These are phyloP conservation scores for Peronospora belbahrii DNA, from an alignment of 352 stramenopile species.

Conservation along the genomic window DNA sequence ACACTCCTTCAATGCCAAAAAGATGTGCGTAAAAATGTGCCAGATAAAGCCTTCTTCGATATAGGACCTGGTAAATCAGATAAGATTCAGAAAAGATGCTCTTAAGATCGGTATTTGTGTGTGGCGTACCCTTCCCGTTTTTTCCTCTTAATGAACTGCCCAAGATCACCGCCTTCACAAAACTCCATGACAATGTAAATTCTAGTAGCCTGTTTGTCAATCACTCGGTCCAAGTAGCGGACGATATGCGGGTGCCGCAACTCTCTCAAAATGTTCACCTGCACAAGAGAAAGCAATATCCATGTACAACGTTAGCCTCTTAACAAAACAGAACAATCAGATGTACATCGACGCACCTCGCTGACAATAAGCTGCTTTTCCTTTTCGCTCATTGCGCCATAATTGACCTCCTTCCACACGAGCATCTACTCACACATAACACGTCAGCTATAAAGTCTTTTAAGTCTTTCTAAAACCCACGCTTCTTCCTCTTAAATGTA, in stretches of 20 bases:
- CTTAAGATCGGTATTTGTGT: constrained; percentile 1
- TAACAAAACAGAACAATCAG: too few species aligned
- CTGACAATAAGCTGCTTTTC: constrained; percentile 92
- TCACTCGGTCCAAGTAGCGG: constrained; percentile 90
- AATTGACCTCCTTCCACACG: constrained; percentile 91
- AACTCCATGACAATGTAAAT: constrained; percentile 95
- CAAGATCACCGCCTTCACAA: constrained; percentile 86
- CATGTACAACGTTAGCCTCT: background rate
- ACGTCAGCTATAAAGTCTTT: background rate
- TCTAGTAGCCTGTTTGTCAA: constrained; percentile 88
- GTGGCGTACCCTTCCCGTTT: constrained; percentile 69
- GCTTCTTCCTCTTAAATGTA: constrained; percentile 13
- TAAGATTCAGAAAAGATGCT: constrained; percentile 5
- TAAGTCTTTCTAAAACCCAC: too few species aligned
- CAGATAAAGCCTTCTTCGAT: constrained; percentile 92
- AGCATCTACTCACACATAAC: constrained; percentile 52
- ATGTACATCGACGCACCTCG: constrained; percentile 46
- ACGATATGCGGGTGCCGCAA: constrained; percentile 91
- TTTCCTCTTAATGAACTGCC: constrained; percentile 88
- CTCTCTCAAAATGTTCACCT: constrained; percentile 91
- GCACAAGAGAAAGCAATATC: background rate
- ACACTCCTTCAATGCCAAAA: constrained; percentile 87
- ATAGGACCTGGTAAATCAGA: constrained; percentile 56
- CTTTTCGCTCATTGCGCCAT: constrained; percentile 89
- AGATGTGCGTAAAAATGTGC: constrained; percentile 90